Evolutionary conservation across 75 land plant genomes (phyloP).

Genomic region (Sequoiadendron giganteum): DNA sequence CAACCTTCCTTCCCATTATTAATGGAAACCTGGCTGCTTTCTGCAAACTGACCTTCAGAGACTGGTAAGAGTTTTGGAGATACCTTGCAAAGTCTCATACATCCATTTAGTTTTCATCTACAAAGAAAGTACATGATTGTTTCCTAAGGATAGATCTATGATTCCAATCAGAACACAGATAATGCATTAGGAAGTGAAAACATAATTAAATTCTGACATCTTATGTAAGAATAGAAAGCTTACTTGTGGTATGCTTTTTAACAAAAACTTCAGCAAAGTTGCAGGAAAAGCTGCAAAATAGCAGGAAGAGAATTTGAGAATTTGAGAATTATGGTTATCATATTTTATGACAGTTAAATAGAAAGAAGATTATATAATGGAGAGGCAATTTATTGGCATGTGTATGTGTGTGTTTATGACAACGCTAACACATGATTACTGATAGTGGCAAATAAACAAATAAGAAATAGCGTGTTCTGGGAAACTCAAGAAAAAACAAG

Average conservation of each 20-base stretch:
- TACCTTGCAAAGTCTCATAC: not conserved
- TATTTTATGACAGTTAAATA: not conserved
- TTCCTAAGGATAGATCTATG: not conserved
- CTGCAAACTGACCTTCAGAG: not conserved
- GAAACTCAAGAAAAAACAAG: not conserved
- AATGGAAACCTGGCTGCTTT: not conserved
- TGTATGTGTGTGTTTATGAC: not conserved
- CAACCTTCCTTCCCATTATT: not conserved
- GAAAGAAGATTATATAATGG: not conserved
- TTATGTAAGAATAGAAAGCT: not conserved
- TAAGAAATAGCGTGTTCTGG: not conserved
- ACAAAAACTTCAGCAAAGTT: constrained; percentile 1
- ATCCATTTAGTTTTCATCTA: not conserved
- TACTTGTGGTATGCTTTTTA: constrained; percentile 9
- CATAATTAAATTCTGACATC: not conserved
- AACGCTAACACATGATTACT: not conserved
- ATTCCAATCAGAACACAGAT: not conserved
- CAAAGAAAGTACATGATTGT: not conserved
- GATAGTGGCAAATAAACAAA: not conserved
- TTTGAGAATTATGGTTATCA: not conserved
- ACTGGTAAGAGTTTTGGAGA: not conserved
- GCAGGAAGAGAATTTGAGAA: not conserved
- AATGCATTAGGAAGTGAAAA: not conserved
- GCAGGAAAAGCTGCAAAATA: constrained; percentile 5
- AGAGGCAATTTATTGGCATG: not conserved